A percentile compares a stretch with the other conserved stretches of the same genome.
Conservation (phyloP, 1,284 basidiomycete species). For the Apiotrichum laibachii region DNA sequence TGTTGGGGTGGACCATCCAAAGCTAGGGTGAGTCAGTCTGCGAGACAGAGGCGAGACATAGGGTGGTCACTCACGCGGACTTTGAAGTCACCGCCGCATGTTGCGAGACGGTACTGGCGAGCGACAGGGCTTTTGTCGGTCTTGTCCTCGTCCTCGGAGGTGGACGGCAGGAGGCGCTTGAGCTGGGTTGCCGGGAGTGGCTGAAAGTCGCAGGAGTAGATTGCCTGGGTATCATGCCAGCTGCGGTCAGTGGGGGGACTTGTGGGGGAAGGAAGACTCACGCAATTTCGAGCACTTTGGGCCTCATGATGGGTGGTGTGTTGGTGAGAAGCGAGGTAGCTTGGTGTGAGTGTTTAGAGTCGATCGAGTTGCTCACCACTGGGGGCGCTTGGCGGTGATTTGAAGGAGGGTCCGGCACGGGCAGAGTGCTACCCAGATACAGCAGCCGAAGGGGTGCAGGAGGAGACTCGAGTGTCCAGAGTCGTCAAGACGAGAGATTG, state of each 20-base stretch:
- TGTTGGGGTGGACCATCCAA: slow-evolving; percentile 92
- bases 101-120: slow-evolving; percentile 79
- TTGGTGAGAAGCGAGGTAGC: background rate
- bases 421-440: too few species aligned
- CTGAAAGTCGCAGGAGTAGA: slow-evolving; percentile 92
- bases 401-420: too few species aligned
- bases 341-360: background rate
- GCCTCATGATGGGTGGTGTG: slow-evolving; percentile 36
- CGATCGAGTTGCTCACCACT: background rate
- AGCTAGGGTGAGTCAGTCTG: slow-evolving; percentile 56
- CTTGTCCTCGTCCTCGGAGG: slow-evolving; percentile 33
- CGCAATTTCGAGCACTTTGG: slow-evolving; percentile 52
- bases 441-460: too few species aligned
- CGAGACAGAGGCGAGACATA: slow-evolving; percentile 3
- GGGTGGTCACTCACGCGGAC: slow-evolving; percentile 70
- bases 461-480: too few species aligned
- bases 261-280: slow-evolving; percentile 26
- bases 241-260: slow-evolving; percentile 20
- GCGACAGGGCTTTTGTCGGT: slow-evolving; percentile 29
- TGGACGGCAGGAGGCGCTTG: slow-evolving; percentile 50
- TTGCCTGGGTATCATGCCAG: slow-evolving; percentile 90
- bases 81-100: slow-evolving; percentile 95
- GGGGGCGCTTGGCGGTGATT: too few species aligned
- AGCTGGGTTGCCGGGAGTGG: slow-evolving; percentile 56
- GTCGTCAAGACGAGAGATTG: too few species aligned